Conservation (phyloP, 768 basidiomycete species). For the Inosperma sp. region DNA sequence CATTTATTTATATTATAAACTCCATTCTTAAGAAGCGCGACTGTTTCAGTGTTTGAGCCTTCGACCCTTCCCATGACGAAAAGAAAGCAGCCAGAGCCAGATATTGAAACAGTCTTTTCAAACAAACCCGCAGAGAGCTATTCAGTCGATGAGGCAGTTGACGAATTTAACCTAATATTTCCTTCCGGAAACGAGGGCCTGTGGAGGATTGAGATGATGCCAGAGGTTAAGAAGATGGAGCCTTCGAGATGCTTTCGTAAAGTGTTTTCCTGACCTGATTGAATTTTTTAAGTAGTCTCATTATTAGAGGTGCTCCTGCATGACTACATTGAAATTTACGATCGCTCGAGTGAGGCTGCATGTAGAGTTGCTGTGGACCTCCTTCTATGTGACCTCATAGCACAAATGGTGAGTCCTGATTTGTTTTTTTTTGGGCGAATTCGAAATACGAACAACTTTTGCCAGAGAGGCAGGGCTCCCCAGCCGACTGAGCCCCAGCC, state of each 20-base stretch:
- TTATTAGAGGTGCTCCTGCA: conserved; percentile 9
- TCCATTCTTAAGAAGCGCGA: too few relatives aligned
- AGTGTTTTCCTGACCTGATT: too few relatives aligned
- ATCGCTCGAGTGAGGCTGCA: conserved; percentile 13
- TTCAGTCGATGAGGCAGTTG: neutral
- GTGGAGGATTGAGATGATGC: neutral
- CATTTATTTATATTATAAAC: too few relatives aligned
- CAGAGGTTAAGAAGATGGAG: neutral
- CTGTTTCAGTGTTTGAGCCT: too few relatives aligned
- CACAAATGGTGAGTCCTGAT: conserved; percentile 3
- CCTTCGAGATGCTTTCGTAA: neutral
- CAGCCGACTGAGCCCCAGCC: too few relatives aligned
- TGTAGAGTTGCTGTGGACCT: conserved; percentile 14
- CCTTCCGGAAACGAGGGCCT: neutral
- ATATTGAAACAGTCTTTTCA: too few relatives aligned
- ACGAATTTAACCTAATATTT: neutral
- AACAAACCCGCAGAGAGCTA: neutral
- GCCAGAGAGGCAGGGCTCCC: too few relatives aligned
- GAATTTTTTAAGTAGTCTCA: neutral
- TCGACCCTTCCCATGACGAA: too few relatives aligned
- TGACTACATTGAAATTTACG: conserved; percentile 12
- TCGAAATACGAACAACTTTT: too few relatives aligned
- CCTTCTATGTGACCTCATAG: conserved; percentile 13
- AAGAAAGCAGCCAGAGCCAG: too few relatives aligned
- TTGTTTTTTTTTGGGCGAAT: too few relatives aligned